These are phyloP conservation scores for Kazachstania psychrophila DNA, from an alignment of 805 yeast species.

Conservation along the genomic window DNA sequence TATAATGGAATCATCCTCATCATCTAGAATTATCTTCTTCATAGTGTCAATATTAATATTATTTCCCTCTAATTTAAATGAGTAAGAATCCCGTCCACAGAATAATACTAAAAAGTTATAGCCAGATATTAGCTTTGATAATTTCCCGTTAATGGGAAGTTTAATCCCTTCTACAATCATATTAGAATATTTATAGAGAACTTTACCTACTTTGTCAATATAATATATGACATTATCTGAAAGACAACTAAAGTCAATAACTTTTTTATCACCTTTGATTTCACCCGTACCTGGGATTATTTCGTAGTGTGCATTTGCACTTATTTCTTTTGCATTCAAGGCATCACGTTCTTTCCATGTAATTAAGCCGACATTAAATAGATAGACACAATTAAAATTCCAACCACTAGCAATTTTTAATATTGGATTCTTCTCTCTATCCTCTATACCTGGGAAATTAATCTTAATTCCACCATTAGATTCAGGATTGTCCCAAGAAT, in stretches of 20 bases:
- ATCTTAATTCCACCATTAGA: slow-evolving; percentile 38
- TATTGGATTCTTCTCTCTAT: slow-evolving; percentile 26
- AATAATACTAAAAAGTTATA: slow-evolving; percentile 47
- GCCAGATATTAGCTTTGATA: slow-evolving; percentile 47
- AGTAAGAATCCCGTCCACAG: slow-evolving; percentile 38
- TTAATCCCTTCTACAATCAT: slow-evolving; percentile 9
- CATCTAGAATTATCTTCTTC: slow-evolving; percentile 15
- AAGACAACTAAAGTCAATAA: slow-evolving; percentile 48
- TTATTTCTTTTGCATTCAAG: slow-evolving; percentile 21
- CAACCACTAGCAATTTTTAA: slow-evolving; percentile 56
- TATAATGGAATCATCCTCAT: slow-evolving; percentile 39
- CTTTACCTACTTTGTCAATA: slow-evolving; percentile 37
- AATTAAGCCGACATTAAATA: slow-evolving; percentile 44
- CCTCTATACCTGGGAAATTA: slow-evolving; percentile 29
- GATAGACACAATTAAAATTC: slow-evolving; percentile 45
- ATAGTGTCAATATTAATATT: slow-evolving; percentile 10
- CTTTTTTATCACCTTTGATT: slow-evolving; percentile 26
- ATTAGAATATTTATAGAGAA: slow-evolving; percentile 29
- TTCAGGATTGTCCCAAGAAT: slow-evolving; percentile 51
- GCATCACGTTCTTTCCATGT: slow-evolving; percentile 42
- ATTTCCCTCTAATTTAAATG: slow-evolving; percentile 15
- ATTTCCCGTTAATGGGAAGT: slow-evolving; percentile 25
- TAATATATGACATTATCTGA: slow-evolving; percentile 41
- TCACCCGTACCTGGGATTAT: slow-evolving; percentile 36
- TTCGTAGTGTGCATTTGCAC: slow-evolving; percentile 33